These are phyloP conservation scores for Metarhizium brunneum DNA, from an alignment of 2,329 filamentous ascomycete genomes.

Conservation along the genomic window DNA sequence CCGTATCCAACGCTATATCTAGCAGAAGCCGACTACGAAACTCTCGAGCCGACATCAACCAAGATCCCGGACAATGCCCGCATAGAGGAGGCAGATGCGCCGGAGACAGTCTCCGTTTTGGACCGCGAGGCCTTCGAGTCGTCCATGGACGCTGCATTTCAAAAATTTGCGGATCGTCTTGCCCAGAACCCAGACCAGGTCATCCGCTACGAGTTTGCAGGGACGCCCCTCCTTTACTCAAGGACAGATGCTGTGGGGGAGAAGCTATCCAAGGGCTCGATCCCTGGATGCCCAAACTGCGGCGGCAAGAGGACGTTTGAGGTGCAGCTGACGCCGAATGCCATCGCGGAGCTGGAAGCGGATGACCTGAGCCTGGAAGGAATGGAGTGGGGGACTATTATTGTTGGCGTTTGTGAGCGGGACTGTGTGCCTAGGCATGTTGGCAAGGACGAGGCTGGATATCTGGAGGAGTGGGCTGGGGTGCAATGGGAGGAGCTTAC, in stretches of 20 bases:
- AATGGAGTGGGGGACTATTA: slow-evolving; percentile 97
- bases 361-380: slow-evolving; percentile 66
- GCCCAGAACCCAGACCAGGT: slow-evolving; percentile 76
- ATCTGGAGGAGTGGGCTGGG: slow-evolving; percentile 92
- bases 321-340: slow-evolving; percentile 82
- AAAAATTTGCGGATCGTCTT: slow-evolving; percentile 70
- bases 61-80: slow-evolving; percentile 41
- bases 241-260: slow-evolving; percentile 66
- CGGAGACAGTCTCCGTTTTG: slow-evolving; percentile 34
- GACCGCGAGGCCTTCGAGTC: slow-evolving; percentile 68
- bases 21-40: slow-evolving; percentile 85
- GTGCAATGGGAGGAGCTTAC: slow-evolving; percentile 90
- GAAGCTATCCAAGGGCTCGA: slow-evolving; percentile 41
- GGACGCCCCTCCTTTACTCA: slow-evolving; percentile 69
- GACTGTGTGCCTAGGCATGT: slow-evolving; percentile 62
- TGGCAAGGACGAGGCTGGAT: slow-evolving; percentile 56
- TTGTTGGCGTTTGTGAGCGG: slow-evolving; percentile 72
- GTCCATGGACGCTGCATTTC: slow-evolving; percentile 64
- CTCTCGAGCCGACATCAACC: slow-evolving; percentile 52
- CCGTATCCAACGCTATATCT: slow-evolving; percentile 73
- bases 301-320: slow-evolving; percentile 73
- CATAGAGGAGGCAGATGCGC: slow-evolving; percentile 28
- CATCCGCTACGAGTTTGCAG: slow-evolving; percentile 70
- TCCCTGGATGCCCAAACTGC: slow-evolving; percentile 73
- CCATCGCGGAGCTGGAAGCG: slow-evolving; percentile 79